Evolutionary conservation across 257 asterid genomes (phyloP), one percentile per base, ranked within the genome.

Genomic region (Mentha longifolia): DNA sequence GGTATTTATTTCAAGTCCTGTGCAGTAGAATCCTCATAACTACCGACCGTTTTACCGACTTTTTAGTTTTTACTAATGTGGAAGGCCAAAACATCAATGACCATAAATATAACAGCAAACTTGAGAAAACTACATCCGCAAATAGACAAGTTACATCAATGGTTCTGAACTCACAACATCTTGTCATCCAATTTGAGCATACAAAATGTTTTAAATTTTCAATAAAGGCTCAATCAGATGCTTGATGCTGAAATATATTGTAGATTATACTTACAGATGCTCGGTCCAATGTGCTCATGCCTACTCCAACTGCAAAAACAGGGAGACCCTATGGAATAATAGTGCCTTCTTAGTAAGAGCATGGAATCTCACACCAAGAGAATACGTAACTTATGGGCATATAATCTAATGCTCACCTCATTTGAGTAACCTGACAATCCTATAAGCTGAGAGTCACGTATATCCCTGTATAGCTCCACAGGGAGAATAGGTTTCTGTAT

Each of bases 401-500:
- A 41, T 39, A 75, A 65, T 65, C 62, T 50, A 62, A 72, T 31
- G 66, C 75, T 41, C 76, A 88, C 95, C 86, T 88, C 95, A 61
- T 76, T 69, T 9, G 95, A 63, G 86, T 86, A 88, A 74, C 95
- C 95, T 9, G 92, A 80, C 75, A 86, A 39, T 50, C 95, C 92
- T 69, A 86, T 78, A 70, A 85, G 95, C 77, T 88, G 95, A 5
- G 95, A 67, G 76, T 84, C 89, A 43, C 95, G 92, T 72, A 85
- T 86, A 7, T 71, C 86, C 77, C 89, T 67, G 82, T 86, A 88
- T n/a, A 67, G 81, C 51, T 85, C 92, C 33, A 54, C 72, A 17
- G 95, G 95, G 67, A 85, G 60, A 71, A 88, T 85, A 39, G 92
- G 95, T 77, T 86, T 84, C 92, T 88, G 90, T 67, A 63, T 12